Conservation (phyloP, 2,329 filamentous ascomycete genomes). For the Neonectria coccinea region DNA sequence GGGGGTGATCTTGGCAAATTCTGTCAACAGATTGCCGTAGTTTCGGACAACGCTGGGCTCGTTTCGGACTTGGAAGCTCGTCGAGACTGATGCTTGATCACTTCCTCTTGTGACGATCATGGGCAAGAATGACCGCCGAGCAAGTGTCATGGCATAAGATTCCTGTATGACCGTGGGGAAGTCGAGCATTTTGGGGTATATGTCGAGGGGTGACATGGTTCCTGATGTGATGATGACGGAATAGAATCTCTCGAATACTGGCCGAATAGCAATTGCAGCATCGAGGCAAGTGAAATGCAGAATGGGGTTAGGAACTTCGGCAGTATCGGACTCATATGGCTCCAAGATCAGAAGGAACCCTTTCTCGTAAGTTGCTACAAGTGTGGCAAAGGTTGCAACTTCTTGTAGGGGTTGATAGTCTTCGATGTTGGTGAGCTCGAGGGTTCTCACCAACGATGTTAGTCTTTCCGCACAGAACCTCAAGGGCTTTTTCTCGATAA, state of each 20-base stretch:
- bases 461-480: constrained; percentile 94
- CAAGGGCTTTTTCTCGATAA: constrained; percentile 95
- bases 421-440: constrained; percentile 97
- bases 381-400: constrained; percentile 95
- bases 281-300: constrained; percentile 97
- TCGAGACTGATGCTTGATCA: constrained; percentile 93
- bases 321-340: constrained; percentile 94
- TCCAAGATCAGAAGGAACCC: constrained; percentile 97
- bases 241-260: constrained; percentile 96
- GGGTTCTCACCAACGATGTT: constrained; percentile 91
- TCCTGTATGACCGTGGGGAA: constrained; percentile 95
- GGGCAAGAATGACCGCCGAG: constrained; percentile 92
- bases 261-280: constrained; percentile 96
- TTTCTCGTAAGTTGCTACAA: constrained; percentile 96
- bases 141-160: constrained; percentile 97
- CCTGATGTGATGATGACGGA: constrained; percentile 99
- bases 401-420: constrained; percentile 98
- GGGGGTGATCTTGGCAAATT: constrained; percentile 95
- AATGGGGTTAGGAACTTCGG: constrained; percentile 96
- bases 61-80: constrained; percentile 93
- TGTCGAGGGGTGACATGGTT: constrained; percentile 95
- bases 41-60: constrained; percentile 97
- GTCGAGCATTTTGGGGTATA: constrained; percentile 99
- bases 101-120: constrained; percentile 97
- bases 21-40: constrained; percentile 91